phyloP scores from a whole-genome alignment of 805 yeast genomes.

The Barnettozyma populi region DNA sequence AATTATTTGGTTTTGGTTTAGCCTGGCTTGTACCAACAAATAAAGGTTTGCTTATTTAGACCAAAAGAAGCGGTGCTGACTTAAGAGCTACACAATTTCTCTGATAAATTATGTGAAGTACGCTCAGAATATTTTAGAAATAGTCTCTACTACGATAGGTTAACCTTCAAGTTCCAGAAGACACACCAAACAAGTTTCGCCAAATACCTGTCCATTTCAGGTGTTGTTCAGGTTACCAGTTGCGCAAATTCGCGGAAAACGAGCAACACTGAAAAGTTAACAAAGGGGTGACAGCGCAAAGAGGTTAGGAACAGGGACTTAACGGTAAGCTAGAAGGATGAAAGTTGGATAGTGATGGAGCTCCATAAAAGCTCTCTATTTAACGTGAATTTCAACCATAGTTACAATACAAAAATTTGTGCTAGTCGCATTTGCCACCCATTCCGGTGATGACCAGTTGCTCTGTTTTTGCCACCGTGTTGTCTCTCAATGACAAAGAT shows the following conservation, averaged over 20 bases:
- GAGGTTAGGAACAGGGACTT: not conserved
- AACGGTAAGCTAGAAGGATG: not conserved
- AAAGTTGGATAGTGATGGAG: not conserved
- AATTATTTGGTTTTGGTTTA: no score
- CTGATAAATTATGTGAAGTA: no score
- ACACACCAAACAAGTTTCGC: no score
- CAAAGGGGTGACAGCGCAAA: not conserved
- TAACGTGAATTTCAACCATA: not conserved
- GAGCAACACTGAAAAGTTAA: not conserved
- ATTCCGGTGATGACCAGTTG: not conserved
- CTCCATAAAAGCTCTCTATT: not conserved
- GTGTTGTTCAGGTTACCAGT: slow-evolving; percentile 1
- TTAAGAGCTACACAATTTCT: no score
- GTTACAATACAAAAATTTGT: not conserved
- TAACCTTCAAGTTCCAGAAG: no score
- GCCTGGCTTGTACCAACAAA: no score
- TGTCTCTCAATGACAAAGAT: not conserved
- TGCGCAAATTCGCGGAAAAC: not conserved
- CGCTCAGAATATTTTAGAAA: no score
- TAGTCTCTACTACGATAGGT: no score
- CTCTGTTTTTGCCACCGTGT: slow-evolving; percentile 3
- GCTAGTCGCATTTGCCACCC: not conserved
- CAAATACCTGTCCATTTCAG: not conserved
- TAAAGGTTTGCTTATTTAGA: no score
- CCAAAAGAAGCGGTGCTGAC: no score